Evolutionary conservation across 495 filamentous ascomycete species (phyloP).

Genomic region (Penicillium tannophilum): DNA sequence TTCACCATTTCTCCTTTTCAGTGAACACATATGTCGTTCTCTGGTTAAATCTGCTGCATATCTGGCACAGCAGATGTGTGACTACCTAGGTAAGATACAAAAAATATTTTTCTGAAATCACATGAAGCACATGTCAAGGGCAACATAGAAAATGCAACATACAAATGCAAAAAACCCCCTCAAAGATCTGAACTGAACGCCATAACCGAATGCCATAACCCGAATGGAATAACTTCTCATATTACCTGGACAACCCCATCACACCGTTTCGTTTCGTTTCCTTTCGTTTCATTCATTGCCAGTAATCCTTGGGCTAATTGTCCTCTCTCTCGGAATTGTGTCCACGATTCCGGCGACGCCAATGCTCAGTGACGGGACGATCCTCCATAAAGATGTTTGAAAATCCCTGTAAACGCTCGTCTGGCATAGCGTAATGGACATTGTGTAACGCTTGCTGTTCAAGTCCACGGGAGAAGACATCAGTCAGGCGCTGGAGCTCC

Average conservation of each 20-base stretch:
- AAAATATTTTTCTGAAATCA: neutral
- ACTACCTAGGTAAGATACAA: neutral
- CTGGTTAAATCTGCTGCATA: too few species aligned
- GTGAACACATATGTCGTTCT: neutral
- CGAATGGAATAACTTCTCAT: neutral
- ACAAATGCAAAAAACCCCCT: neutral
- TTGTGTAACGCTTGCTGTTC: neutral
- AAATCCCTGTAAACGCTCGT: conserved; percentile 1
- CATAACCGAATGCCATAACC: neutral
- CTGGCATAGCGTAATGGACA: conserved; percentile 7
- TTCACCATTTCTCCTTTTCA: neutral
- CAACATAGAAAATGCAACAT: neutral
- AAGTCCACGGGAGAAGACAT: neutral
- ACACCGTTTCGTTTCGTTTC: neutral
- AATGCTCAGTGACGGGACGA: conserved; percentile 25
- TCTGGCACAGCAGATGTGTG: neutral
- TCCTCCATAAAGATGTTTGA: conserved; percentile 26
- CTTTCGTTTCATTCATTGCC: neutral
- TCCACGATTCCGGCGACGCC: conserved; percentile 21
- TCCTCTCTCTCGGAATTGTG: neutral
- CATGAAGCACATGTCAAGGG: neutral
- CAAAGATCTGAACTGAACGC: neutral
- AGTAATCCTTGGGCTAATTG: neutral
- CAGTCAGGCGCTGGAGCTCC: neutral
- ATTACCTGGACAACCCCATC: neutral